Evolutionary conservation across 495 filamentous ascomycete genomes (phyloP), one percentile per base, ranked within the genome.

Genomic region (Lophiotrema nucula): DNA sequence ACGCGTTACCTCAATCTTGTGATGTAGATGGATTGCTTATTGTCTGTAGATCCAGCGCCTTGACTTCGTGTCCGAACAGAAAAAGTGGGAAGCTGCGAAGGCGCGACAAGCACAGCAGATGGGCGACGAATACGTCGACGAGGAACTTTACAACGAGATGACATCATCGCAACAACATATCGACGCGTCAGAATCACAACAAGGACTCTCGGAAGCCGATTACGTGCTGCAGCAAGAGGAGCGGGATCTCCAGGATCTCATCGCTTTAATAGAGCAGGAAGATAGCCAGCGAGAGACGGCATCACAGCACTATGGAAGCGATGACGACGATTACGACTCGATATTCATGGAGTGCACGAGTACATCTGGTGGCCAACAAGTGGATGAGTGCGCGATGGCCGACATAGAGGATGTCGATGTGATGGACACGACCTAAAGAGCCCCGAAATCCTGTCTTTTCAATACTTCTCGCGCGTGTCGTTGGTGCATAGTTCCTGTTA

Each of bases 251-350:
- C 74, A 87, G 22, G 81, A 79, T n/a, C 60, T 86, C 53, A 48
- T 86, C 1, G 70, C 73, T 18, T 67, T 62, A 22, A 70, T 80
- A 67, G 69, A 71, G 54, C 60, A 72, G 33, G 44, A 60, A 25
- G 21, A 60, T 18, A n/a, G 53, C 10, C 43, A 18, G 13, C 42
- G 27, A 42, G 52, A 53, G 19, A 31, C 21, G 11, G n/a, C 38
- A 27, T 59, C 49, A 22, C 54, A 63, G 18, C 46, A 64, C 28
- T 65, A 67, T 25, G 73, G 71, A 19, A 72, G 70, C 61, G 78
- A 78, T 41, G 73, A 78, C 44, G 77, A 77, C 16, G 81, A 83
- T 47, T 87, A 84, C 53, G 82, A 87, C 67, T 65, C 68, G 48
- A 64, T 87, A 13, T 86, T 86, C 62, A 73, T 79, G 71, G 81